Conservation (phyloP, 495 filamentous ascomycete species). For the Lepraria neglecta region DNA sequence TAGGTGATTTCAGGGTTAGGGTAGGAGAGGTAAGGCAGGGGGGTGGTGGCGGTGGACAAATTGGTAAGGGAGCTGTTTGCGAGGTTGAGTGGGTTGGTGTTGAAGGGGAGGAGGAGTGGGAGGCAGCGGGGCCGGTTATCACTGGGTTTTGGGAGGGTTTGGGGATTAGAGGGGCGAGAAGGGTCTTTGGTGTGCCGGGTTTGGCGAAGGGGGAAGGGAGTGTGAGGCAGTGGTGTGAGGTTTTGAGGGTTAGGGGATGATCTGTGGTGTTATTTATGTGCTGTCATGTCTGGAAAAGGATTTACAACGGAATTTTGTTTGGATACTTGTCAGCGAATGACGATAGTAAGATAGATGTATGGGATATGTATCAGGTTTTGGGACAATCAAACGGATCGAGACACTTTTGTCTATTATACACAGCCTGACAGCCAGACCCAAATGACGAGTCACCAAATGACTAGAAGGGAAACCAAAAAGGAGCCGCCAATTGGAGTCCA, state of each 20-base stretch:
- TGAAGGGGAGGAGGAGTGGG: conserved; percentile 14
- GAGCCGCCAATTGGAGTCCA: too few relatives aligned
- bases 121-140: conserved; percentile 18
- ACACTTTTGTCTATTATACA: too few relatives aligned
- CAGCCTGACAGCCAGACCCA: too few relatives aligned
- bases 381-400: too few relatives aligned
- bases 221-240: conserved; percentile 26
- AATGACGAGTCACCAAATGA: too few relatives aligned
- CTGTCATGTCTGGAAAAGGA: not conserved
- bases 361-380: too few relatives aligned
- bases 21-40: conserved; percentile 26
- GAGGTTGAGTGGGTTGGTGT: conserved; percentile 21
- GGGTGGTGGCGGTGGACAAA: conserved; percentile 16
- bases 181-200: conserved; percentile 5
- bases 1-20: conserved; percentile 23
- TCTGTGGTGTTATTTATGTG: not conserved
- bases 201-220: conserved; percentile 20
- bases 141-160: conserved; percentile 22
- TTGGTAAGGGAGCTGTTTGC: conserved; percentile 24
- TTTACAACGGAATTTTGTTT: not conserved
- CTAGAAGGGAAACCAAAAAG: too few relatives aligned
- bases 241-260: conserved; percentile 23
- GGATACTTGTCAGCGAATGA: not conserved
- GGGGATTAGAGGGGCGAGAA: conserved; percentile 18
- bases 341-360: not conserved